phyloP scores from a whole-genome alignment of 106 monocot genomes.

The Dioscorea dumetorum region DNA sequence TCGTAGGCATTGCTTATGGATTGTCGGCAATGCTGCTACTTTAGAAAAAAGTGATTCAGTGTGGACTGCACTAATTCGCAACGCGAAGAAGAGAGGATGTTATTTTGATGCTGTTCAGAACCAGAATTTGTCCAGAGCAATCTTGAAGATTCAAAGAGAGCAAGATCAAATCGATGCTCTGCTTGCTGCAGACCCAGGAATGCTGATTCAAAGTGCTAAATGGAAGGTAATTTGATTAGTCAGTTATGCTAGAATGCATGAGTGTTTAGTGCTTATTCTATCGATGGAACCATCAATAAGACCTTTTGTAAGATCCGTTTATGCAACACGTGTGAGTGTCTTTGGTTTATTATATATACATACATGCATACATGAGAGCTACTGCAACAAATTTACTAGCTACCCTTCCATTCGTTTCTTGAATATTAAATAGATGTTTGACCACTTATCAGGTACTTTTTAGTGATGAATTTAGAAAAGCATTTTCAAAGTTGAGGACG shows the following conservation, averaged over 20 bases:
- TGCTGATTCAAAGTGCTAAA: background rate
- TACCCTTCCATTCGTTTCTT: background rate
- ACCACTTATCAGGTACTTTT: conserved; percentile 32
- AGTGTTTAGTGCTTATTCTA: background rate
- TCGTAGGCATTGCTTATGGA: background rate
- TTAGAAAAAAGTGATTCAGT: background rate
- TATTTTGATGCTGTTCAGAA: conserved; percentile 1
- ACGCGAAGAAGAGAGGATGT: background rate
- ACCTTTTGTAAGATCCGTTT: background rate
- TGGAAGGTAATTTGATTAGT: background rate
- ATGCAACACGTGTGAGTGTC: background rate
- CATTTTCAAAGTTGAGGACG: conserved; percentile 32
- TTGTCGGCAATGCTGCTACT: background rate
- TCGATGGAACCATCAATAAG: background rate
- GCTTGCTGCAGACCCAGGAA: background rate
- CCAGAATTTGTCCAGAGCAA: conserved; percentile 1
- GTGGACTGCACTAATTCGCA: background rate
- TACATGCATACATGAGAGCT: background rate
- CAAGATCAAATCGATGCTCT: conserved; percentile 3
- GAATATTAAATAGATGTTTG: background rate
- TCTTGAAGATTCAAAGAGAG: conserved; percentile 7
- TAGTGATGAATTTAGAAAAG: conserved; percentile 43
- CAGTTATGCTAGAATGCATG: no score
- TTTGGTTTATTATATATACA: background rate
- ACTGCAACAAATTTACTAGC: background rate